These are phyloP conservation scores for Thyridium curvatum DNA, from an alignment of 2,329 filamentous ascomycete genomes.

Conservation along the genomic window DNA sequence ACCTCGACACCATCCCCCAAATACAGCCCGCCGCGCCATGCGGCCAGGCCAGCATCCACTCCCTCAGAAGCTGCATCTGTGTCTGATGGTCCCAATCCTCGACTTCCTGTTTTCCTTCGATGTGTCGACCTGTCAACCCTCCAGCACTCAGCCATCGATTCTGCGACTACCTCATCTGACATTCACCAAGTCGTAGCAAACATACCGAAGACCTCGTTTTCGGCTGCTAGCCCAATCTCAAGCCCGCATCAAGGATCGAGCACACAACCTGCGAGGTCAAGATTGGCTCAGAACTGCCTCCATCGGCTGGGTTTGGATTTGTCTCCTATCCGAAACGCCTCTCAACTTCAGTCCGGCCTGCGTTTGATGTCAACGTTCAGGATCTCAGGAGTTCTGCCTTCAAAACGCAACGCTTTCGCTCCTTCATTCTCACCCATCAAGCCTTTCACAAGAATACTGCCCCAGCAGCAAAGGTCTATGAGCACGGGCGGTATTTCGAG, in stretches of 20 bases:
- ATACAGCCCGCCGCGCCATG: constrained; percentile 17
- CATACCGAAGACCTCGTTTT: constrained; percentile 1
- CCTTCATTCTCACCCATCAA: constrained; percentile 9
- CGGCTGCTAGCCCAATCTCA: constrained; percentile 5
- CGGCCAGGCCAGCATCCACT: constrained; percentile 12
- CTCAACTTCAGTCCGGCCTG: neutral
- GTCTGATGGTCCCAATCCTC: constrained; percentile 12
- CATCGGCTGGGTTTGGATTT: neutral
- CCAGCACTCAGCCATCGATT: neutral
- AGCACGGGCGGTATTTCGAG: constrained; percentile 42
- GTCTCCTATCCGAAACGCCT: neutral
- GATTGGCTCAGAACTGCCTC: neutral
- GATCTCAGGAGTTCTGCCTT: neutral
- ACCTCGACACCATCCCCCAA: constrained; percentile 14
- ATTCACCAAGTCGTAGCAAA: neutral
- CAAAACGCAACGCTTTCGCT: constrained; percentile 9
- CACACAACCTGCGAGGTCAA: neutral
- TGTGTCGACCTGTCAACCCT: constrained; percentile 12
- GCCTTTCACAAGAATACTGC: constrained; percentile 7
- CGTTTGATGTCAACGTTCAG: neutral
- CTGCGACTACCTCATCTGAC: no score
- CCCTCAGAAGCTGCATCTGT: constrained; percentile 11
- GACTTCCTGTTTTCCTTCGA: constrained; percentile 15
- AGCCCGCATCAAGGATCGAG: neutral
- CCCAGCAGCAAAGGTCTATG: constrained; percentile 9